Base-by-base conservation (phyloP, 2,329 filamentous ascomycete genomes). In the Neofusicoccum parvum region DNA sequence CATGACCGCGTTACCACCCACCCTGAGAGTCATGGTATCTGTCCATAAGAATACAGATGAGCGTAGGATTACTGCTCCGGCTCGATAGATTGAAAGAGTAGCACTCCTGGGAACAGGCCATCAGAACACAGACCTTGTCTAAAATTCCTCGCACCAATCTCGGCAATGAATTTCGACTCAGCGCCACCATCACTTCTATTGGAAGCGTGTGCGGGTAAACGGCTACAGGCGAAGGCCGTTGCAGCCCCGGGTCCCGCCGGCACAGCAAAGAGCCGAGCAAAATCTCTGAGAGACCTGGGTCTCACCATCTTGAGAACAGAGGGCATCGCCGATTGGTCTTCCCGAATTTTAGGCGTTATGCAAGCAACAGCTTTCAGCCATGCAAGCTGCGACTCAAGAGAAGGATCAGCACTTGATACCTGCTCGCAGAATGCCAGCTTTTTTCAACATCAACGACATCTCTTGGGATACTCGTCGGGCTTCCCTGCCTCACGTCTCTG, bases 261-360 rank as follows among this genome's bases (percentile, higher is more conserved):
- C 23, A n/a, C 4, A 34, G n/a, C 5, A 34, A 46, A 20, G 14
- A 27, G 37, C 17, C 36, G 20, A 27, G 9, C 27, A 20, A 20
- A 43, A 36, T 48, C 23, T 27, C 32, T 37, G 10, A 36, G 5
- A 20, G 14, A 36, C 15, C 32, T 48, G 10, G 34, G 27, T 37
- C 56, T 37, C 23, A 48, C 23, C 32, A 48, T 48, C 32, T 46
- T 20, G 5, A n/a, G 10, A 60, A 17, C 10, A 46, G 56, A n/a
- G 45, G 20, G n/a, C 41, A 60, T 48, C 56, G 43, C 56, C 56
- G 56, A 60, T 60, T 48, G 43, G 14, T 34, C 34, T 59, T 5
- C 32, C 43, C 34, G n/a, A 32, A 37, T 20, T 11, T 34, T 20
- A 34, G 27, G 5, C 11, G 23, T 36, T 15, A 48, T 60, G 56